Base-by-base conservation (phyloP, 129 eudicot genomes). In the Chrysanthemum lavandulifolium region DNA sequence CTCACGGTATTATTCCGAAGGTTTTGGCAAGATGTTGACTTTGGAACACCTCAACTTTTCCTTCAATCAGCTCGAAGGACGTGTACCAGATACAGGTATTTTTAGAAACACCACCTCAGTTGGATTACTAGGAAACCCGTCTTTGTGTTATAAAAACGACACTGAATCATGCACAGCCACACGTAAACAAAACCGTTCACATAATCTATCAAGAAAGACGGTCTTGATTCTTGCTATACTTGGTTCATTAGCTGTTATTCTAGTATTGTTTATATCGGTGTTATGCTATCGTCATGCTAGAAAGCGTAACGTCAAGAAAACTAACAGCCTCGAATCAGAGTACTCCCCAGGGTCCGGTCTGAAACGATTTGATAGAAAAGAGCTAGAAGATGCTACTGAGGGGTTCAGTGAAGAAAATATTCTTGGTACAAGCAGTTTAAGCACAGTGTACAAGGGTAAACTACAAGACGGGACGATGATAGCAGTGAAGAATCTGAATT, bases 371-470 rank as follows among this genome's bases (percentile, higher is more conserved):
- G 81, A 76, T 43, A 73, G 71, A 40, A 83, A 81, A 60, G 96
- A 90, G 13, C 55, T 94, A 18, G 85, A 82, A 73, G 58, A 50
- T 18, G 96, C 93, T 16, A 90, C 97, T 4, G 72, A 83, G 61
- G 60, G 71, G 50, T 94, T 94, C 84, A 81, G 71, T 19, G 84
- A 81, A 54, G 84, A 72, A 8, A 86, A 84, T 66, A 75, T 90
- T 19, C 76, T 94, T 43, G 99, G 96, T 13, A 68, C 80, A 19
- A 94, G 89, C 82, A 80, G 82, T 49, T 69, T 94, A 64, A 94
- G 99, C 78, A 88, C 81, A 19, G 99, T 94, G 69, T 94, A 88
- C 84, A 94, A 88, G 81, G 99, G 97, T n/a, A 83, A 31, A 14
- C 73, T 90, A 63, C 79, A 73, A 83, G 87, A 83, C 54, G 97